A percentile compares a stretch with the other conserved stretches of the same genome.
These are phyloP conservation scores for Trichosanthes cucumerina DNA, from an alignment of 306 rosid species.

Conservation along the genomic window DNA sequence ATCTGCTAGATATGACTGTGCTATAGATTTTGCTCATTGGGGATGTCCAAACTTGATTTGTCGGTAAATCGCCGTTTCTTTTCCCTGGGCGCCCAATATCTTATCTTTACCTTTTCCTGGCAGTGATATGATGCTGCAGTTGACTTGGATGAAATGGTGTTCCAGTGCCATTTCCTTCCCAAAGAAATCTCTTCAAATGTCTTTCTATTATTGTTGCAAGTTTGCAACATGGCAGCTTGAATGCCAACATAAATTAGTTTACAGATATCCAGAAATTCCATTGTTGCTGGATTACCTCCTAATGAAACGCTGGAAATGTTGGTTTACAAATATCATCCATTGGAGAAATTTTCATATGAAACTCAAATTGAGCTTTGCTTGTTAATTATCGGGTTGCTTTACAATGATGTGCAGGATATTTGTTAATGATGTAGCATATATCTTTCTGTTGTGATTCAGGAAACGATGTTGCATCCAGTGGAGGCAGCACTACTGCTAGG, in stretches of 20 bases:
- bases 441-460: slow-evolving; percentile 27
- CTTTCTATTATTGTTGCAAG: background rate
- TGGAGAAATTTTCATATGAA: background rate
- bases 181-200: background rate
- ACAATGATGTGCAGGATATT: background rate
- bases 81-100: background rate
- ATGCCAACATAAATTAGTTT: background rate
- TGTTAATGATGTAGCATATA: background rate
- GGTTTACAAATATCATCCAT: no score
- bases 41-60: background rate
- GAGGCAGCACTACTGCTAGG: slow-evolving; percentile 14
- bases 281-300: background rate
- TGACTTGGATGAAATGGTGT: background rate
- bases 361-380: background rate
- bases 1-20: background rate
- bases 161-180: background rate
- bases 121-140: background rate
- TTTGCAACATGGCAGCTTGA: background rate
- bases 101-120: background rate
- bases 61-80: background rate
- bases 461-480: slow-evolving; percentile 28
- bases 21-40: background rate
- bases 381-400: background rate
- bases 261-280: background rate
- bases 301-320: background rate